phyloP scores from a whole-genome alignment of 805 yeast genomes.

The Pichia scutulata region DNA sequence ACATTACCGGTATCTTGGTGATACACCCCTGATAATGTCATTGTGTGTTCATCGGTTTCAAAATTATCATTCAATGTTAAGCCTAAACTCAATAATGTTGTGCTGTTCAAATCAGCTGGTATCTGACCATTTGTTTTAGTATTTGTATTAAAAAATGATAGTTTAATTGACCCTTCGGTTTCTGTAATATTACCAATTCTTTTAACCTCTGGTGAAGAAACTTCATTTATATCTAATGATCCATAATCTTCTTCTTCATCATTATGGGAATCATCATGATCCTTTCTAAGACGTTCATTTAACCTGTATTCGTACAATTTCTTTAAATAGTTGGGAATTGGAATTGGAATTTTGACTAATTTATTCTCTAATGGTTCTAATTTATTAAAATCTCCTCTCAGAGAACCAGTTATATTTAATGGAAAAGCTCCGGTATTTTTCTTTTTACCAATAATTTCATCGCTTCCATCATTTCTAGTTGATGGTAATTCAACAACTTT shows the following conservation, averaged over 20 bases:
- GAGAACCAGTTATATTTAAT: conserved; percentile 40
- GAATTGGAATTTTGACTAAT: conserved; percentile 22
- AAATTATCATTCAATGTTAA: conserved; percentile 33
- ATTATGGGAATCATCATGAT: background rate
- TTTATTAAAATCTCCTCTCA: conserved; percentile 34
- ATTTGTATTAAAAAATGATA: conserved; percentile 15
- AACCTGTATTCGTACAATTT: conserved; percentile 18
- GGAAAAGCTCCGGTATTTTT: conserved; percentile 27
- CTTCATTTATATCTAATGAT: conserved; percentile 2
- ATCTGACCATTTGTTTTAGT: background rate
- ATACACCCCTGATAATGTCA: conserved; percentile 54
- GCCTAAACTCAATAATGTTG: conserved; percentile 29
- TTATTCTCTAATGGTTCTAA: background rate
- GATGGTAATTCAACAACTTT: conserved; percentile 15
- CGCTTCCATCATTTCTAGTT: conserved; percentile 11
- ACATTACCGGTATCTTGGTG: conserved; percentile 61
- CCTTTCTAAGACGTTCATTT: conserved; percentile 7
- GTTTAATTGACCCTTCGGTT: conserved; percentile 16
- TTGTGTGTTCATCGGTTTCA: conserved; percentile 41
- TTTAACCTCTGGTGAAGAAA: conserved; percentile 1
- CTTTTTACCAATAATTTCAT: conserved; percentile 7
- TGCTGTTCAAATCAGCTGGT: conserved; percentile 10
- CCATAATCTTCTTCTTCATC: conserved; percentile 1
- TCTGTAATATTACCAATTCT: conserved; percentile 25
- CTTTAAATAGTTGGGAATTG: conserved; percentile 24